Evolutionary conservation across 2,329 filamentous ascomycete genomes (phyloP), one percentile per base, ranked within the genome.

Genomic region (Diplodia sapinea): DNA sequence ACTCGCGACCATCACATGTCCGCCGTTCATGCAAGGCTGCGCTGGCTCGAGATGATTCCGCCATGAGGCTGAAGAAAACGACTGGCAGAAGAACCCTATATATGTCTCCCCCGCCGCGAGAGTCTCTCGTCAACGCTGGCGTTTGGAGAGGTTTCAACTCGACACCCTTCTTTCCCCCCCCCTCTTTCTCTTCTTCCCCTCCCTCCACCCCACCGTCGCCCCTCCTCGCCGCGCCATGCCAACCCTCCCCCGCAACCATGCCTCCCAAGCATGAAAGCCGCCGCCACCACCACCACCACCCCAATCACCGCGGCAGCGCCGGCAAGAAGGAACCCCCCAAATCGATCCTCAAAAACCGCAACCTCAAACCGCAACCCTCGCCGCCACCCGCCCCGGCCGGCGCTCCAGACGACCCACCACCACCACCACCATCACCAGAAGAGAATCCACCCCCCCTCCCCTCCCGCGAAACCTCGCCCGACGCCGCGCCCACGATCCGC

Each of bases 1-100:
- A 51, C 49, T 7, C 17, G 15, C 26, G 11, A 38, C 33, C 7
- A 12, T 51, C 59, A 63, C 59, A 63, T 51, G 59, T 38, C 11
- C 5, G 12, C 20, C 29, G 43, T 38, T 61, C 47, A 63, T 63
- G 59, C 59, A 51, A 7, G 29, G 59, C 59, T 63, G 50, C 20
- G 59, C 59, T 63, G 59, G 59, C 59, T 51, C 59, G 54, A 36
- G 33, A 36, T 12, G 17, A 13, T n/a, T 23, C 23, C 15, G 8
- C 29, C 15, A 15, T 51, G 59, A 63, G 59, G 59, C 59, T 51
- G 59, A 63, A 13, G 36, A 26, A 7, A 12, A 1, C n/a, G 1
- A 33, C 31, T 33, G 31, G 8, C 31, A 7, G 57, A 26, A 26
- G 23, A 26, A 26, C 23, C 17, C 13, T 40, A 56, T 56, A 26